phyloP scores from a whole-genome alignment of 208 protist species.

The Trypanosoma avium region DNA sequence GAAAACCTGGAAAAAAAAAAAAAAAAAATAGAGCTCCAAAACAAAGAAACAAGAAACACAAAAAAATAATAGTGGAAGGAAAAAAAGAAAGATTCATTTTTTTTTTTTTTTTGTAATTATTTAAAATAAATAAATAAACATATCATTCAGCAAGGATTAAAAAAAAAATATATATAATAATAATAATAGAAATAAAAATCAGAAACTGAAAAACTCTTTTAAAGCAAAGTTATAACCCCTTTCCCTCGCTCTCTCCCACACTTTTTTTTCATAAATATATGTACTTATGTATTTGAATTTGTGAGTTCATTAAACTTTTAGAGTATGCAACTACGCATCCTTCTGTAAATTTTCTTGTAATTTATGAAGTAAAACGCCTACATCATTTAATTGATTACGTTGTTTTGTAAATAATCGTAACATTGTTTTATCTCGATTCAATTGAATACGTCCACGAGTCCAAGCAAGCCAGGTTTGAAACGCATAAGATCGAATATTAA shows the following conservation, averaged over 20 bases:
- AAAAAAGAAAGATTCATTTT: no score
- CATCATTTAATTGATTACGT: slow-evolving; percentile 16
- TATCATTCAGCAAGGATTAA: slow-evolving; percentile 5
- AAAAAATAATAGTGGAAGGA: no score
- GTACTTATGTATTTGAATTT: no score
- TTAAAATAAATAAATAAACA: slow-evolving; percentile 5
- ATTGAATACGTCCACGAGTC: slow-evolving; percentile 10
- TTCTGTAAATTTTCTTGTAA: neutral
- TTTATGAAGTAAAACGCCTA: slow-evolving; percentile 5
- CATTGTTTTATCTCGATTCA: slow-evolving; percentile 18
- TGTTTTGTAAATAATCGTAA: slow-evolving; percentile 20
- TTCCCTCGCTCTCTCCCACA: no score
- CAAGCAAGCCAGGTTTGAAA: slow-evolving; percentile 28
- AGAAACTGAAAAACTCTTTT: slow-evolving; percentile 6
- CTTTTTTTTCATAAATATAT: no score
- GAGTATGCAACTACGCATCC: no score
- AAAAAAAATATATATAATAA: slow-evolving; percentile 16
- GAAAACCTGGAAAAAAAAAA: neutral
- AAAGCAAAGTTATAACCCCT: no score
- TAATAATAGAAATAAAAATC: neutral
- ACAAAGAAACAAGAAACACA: no score
- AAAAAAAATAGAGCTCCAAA: slow-evolving; percentile 2
- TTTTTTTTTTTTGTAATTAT: slow-evolving; percentile 4
- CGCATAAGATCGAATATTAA: slow-evolving; percentile 1
- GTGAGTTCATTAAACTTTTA: no score